A percentile compares a stretch with the other conserved stretches of the same genome.
phyloP scores from a whole-genome alignment of 2,329 filamentous ascomycete genomes.

The Parasarocladium wereldwijsianum region DNA sequence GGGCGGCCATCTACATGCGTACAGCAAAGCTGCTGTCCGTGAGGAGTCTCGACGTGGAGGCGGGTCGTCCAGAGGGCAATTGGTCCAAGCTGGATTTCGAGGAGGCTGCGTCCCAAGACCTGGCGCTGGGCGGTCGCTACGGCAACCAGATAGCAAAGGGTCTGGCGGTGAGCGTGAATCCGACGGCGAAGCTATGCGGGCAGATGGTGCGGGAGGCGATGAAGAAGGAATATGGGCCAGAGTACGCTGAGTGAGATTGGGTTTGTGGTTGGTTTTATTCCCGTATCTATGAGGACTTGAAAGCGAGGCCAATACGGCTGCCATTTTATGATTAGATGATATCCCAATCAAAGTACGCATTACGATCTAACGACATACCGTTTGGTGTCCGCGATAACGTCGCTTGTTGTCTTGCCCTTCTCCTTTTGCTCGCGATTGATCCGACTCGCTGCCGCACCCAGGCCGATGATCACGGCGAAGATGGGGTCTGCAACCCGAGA shows the following conservation, averaged over 20 bases:
- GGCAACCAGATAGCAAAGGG: conserved; percentile 52
- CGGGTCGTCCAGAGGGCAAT: conserved; percentile 24
- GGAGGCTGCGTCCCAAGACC: conserved; percentile 45
- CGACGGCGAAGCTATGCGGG: conserved; percentile 54
- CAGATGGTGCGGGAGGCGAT: conserved; percentile 56
- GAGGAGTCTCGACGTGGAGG: conserved; percentile 23
- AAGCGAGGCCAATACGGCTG: conserved; percentile 16
- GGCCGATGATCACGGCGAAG: conserved; percentile 41
- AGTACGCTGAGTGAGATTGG: conserved; percentile 22
- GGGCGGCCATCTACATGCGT: conserved; percentile 48
- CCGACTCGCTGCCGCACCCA: conserved; percentile 38
- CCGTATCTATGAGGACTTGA: conserved; percentile 5
- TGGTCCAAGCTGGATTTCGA: conserved; percentile 45
- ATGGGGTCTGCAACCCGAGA: conserved; percentile 43
- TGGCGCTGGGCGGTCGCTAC: conserved; percentile 48
- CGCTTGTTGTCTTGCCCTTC: conserved; percentile 35
- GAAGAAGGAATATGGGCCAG: conserved; percentile 51
- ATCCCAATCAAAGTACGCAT: not conserved
- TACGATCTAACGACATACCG: conserved; percentile 15
- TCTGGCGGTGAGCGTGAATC: conserved; percentile 50
- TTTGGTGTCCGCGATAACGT: conserved; percentile 33
- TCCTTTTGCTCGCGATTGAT: conserved; percentile 47
- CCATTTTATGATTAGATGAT: too few relatives aligned
- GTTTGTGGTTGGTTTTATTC: not conserved
- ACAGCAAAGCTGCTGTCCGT: conserved; percentile 34